phyloP scores from a whole-genome alignment of 495 filamentous ascomycete genomes.

The Aspergillus asperescens region DNA sequence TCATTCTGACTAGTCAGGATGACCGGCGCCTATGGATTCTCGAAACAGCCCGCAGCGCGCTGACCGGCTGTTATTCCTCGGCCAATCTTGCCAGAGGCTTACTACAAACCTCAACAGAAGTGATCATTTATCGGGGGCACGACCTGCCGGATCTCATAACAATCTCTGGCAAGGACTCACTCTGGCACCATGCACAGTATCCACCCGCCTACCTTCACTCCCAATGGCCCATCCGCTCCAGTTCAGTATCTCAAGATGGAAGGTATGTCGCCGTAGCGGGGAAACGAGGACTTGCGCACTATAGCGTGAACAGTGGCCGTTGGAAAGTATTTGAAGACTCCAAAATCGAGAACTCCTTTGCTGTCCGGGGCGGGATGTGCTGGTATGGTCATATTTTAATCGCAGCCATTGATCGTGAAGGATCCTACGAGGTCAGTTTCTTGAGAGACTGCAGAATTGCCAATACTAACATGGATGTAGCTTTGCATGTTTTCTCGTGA shows the following conservation, averaged over 20 bases:
- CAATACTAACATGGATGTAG: slow-evolving; percentile 30
- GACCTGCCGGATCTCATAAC: slow-evolving; percentile 83
- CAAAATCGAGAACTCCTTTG: slow-evolving; percentile 78
- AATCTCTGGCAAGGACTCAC: slow-evolving; percentile 83
- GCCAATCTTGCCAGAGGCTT: slow-evolving; percentile 85
- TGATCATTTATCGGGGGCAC: slow-evolving; percentile 90
- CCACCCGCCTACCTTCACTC: slow-evolving; percentile 77
- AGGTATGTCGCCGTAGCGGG: slow-evolving; percentile 94
- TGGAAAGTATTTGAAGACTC: slow-evolving; percentile 92
- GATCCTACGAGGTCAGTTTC: slow-evolving; percentile 63
- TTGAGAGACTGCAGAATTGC: neutral
- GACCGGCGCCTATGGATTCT: slow-evolving; percentile 80
- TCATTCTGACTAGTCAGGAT: slow-evolving; percentile 62
- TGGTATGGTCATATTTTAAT: slow-evolving; percentile 97
- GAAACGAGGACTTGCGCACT: slow-evolving; percentile 87
- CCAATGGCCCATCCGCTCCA: slow-evolving; percentile 87
- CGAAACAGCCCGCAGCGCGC: slow-evolving; percentile 86
- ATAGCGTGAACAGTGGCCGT: slow-evolving; percentile 86
- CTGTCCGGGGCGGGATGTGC: slow-evolving; percentile 92
- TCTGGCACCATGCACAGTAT: slow-evolving; percentile 90
- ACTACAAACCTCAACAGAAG: slow-evolving; percentile 75
- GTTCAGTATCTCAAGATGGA: slow-evolving; percentile 83
- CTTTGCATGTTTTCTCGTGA: slow-evolving; percentile 91
- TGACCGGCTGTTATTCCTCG: slow-evolving; percentile 83
- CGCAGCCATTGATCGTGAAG: slow-evolving; percentile 82